Conservation (phyloP, 2,329 filamentous ascomycete genomes). For the Neofusicoccum sp. region DNA sequence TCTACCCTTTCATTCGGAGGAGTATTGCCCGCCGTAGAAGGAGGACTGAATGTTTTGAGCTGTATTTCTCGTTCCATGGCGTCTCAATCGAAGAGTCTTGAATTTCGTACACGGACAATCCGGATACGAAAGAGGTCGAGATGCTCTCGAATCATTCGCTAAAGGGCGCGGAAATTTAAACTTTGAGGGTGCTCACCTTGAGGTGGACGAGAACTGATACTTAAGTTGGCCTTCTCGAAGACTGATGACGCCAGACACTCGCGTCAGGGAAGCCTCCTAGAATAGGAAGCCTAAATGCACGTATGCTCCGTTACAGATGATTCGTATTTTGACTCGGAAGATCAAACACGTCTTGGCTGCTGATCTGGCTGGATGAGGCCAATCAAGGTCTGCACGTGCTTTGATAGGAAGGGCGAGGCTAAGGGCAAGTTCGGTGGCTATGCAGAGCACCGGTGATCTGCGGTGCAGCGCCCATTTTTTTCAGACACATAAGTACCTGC, state of each 20-base stretch:
- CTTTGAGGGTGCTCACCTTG: too few species aligned
- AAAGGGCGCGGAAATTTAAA: background rate
- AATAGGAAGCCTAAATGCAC: background rate
- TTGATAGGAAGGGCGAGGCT: background rate
- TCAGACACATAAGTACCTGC: too few species aligned
- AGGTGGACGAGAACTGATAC: too few species aligned
- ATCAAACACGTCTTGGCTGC: background rate
- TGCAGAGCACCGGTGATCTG: background rate
- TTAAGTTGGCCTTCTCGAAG: too few species aligned
- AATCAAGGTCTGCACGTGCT: background rate
- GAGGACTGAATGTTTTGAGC: background rate
- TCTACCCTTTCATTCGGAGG: background rate
- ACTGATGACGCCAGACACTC: too few species aligned
- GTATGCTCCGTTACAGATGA: background rate
- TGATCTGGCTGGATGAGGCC: background rate
- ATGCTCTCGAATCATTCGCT: background rate
- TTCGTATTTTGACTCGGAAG: background rate
- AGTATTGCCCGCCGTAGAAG: background rate
- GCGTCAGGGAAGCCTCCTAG: too few species aligned
- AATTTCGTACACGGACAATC: too few species aligned
- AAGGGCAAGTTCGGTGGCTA: background rate
- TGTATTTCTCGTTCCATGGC: background rate
- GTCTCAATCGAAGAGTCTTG: background rate
- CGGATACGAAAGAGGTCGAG: background rate
- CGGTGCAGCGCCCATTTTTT: too few species aligned